Base-by-base conservation (phyloP, 371 early-diverging fungal species). In the Parasitella parasitica region DNA sequence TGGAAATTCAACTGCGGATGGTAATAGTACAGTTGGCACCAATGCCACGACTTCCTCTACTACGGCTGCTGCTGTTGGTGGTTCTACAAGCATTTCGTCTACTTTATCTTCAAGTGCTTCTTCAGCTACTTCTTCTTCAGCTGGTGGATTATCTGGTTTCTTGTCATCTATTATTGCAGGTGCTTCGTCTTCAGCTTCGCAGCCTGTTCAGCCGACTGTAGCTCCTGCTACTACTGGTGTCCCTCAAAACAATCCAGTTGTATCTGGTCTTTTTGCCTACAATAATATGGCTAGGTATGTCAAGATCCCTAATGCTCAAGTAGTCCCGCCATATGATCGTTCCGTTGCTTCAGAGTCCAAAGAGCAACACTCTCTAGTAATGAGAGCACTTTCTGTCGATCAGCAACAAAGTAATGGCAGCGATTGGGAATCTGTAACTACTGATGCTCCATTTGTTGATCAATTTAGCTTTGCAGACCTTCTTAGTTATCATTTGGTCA, bases 401-500 rank as follows among this genome's bases (percentile, higher is more conserved):
- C 49, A 22, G 20, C 28, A 34, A 3, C 52, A 32, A 32, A 30
- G 26, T 20, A 32, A 26, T 28, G 34, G 22, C 13, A 32, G 20
- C 8, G 61, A 16, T 50, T 43, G 36, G 49, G 12, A 61, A 26
- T 22, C 39, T 32, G 22, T 35, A 2, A 26, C 41, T 34, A 30
- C 54, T 4, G 27, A 54, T 32, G n/a, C 54, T 27, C 7, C 30
- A 13, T 54, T 53, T 54, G 37, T 18, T 36, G 26, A 50, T 50
- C 49, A 50, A 16, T 70, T 66, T 43, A 63, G 61, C 9, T 11
- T 49, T 9, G 28, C 39, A 4, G 76, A 77, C 43, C 15, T 77
- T 0, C 46, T 72, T 13, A n/a, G 51, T 8, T 77, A 77, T 49
- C 77, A 77, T 59, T 35, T 77, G 3, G 43, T 72, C 2, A 71